Conservation (phyloP, 352 stramenopile species). For the Stramenopiles sp. region DNA sequence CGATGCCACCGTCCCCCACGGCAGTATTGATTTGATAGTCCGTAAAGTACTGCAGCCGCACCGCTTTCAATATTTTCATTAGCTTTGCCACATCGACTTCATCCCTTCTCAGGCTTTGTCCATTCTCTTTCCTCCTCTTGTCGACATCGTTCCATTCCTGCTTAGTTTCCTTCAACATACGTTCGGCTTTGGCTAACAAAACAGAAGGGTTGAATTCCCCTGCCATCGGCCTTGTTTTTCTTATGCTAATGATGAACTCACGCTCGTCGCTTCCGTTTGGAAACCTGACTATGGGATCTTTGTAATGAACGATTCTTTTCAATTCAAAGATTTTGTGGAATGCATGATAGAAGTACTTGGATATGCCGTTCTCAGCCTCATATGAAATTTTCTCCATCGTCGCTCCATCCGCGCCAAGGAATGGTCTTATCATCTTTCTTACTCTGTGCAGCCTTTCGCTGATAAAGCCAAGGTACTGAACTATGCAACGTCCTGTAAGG, state of each 20-base stretch:
- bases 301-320: neutral
- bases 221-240: neutral
- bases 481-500: neutral
- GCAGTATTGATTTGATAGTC: no score
- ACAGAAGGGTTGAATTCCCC: neutral
- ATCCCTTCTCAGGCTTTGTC: neutral
- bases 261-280: neutral
- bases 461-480: neutral
- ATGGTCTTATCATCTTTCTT: neutral
- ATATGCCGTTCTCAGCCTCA: neutral
- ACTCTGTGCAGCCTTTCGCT: neutral
- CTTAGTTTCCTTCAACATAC: neutral
- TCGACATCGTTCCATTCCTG: neutral
- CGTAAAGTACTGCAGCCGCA: neutral
- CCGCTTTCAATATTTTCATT: neutral
- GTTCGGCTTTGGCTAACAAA: neutral
- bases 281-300: neutral
- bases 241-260: neutral
- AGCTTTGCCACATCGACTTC: neutral
- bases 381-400: neutral
- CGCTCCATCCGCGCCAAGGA: neutral
- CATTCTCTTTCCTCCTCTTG: neutral
- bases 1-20: no score
- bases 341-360: slow-evolving; percentile 7
- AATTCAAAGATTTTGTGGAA: slow-evolving; percentile 6